phyloP scores from a whole-genome alignment of 2,329 filamentous ascomycete species.

The Tolypocladium album region DNA sequence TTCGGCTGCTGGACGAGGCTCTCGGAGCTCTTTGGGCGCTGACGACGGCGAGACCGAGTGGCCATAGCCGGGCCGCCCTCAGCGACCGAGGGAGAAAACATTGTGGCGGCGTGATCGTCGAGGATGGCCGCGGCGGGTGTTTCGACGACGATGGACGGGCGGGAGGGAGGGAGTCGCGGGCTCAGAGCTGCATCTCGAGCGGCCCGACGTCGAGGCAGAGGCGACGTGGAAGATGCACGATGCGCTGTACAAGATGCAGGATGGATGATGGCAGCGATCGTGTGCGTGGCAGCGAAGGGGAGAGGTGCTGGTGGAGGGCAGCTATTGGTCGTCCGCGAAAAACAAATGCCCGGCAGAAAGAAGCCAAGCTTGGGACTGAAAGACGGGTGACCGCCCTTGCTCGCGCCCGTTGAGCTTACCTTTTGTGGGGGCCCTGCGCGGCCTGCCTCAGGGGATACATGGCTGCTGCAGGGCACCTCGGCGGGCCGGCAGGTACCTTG shows the following conservation, averaged over 20 bases:
- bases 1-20: constrained; percentile 46
- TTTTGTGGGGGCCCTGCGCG: neutral
- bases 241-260: constrained; percentile 1
- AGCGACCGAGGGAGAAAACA: constrained; percentile 49
- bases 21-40: constrained; percentile 47
- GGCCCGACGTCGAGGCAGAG: constrained; percentile 5
- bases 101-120: constrained; percentile 13
- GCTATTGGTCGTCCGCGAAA: constrained; percentile 18
- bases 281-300: neutral
- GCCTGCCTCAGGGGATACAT: neutral
- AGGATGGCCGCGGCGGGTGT: constrained; percentile 8
- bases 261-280: neutral
- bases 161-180: neutral
- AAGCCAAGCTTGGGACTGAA: neutral
- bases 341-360: constrained; percentile 11
- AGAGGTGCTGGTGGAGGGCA: constrained; percentile 8
- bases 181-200: constrained; percentile 17
- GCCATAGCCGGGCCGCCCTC: constrained; percentile 43
- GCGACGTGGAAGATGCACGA: constrained; percentile 1
- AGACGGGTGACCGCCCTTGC: constrained; percentile 1
- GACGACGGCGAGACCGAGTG: constrained; percentile 50
- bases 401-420: neutral
- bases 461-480: neutral
- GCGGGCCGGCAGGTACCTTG: neutral
- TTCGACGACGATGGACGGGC: constrained; percentile 6